Conservation (phyloP, 176 grass and related monocot genomes). For the Pontederia paniculata region DNA sequence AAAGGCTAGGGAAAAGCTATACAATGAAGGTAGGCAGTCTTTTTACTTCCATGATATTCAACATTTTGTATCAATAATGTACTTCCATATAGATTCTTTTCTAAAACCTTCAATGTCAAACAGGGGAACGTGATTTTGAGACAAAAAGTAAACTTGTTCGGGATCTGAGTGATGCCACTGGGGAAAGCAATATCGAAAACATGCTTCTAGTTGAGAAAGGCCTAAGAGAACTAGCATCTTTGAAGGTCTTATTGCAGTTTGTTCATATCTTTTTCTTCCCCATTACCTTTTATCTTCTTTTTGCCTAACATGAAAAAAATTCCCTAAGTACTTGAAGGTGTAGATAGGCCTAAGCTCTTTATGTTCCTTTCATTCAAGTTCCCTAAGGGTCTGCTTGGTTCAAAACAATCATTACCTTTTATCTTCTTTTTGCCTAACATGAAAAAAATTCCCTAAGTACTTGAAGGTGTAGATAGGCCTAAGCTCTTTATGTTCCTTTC, state of each 20-base stretch:
- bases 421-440: too few species aligned
- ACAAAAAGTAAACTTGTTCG: constrained; percentile 65
- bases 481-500: too few species aligned
- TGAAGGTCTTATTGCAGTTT: constrained; percentile 41
- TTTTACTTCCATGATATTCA: constrained; percentile 9
- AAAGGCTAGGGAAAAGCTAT: constrained; percentile 85
- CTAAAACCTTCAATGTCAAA: constrained; percentile 22
- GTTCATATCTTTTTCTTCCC: neutral
- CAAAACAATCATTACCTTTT: too few species aligned
- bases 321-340: too few species aligned
- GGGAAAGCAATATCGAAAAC: constrained; percentile 97
- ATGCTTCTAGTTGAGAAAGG: constrained; percentile 99
- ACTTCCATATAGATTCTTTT: constrained; percentile 9
- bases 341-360: too few species aligned
- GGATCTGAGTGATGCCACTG: constrained; percentile 79
- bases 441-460: too few species aligned
- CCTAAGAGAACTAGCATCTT: constrained; percentile 81
- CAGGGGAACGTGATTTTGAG: constrained; percentile 54
- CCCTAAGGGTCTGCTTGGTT: too few species aligned
- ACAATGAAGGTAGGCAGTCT: constrained; percentile 40
- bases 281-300: too few species aligned
- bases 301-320: too few species aligned
- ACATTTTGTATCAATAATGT: neutral
- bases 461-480: too few species aligned
- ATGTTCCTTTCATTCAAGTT: too few species aligned